Percentiles rank a stretch among this genome's conserved stretches.
These are phyloP conservation scores for Diutina mesorugosa DNA, from an alignment of 1,139 yeast genomes.

Conservation along the genomic window DNA sequence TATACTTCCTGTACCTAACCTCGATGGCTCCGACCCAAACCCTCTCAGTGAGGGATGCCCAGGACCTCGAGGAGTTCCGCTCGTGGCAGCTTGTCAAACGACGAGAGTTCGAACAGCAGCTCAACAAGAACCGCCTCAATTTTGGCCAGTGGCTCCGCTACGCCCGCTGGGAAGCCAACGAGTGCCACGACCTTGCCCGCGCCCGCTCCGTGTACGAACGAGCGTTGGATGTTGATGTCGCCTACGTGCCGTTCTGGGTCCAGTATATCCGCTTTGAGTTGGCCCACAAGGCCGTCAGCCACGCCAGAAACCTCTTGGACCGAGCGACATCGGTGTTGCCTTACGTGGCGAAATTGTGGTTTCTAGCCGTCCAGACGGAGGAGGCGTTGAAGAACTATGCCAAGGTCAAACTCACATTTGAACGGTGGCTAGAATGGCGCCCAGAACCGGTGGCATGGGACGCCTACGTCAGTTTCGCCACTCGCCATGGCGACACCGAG, in stretches of 20 bases:
- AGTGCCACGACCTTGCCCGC: constrained; percentile 52
- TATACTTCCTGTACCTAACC: neutral
- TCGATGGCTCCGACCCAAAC: neutral
- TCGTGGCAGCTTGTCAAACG: constrained; percentile 69
- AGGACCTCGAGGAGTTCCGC: constrained; percentile 68
- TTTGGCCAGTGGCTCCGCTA: constrained; percentile 87
- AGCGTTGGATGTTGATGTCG: constrained; percentile 65
- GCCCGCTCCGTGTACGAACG: constrained; percentile 86
- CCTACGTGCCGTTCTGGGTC: constrained; percentile 75
- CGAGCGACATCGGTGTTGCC: constrained; percentile 70
- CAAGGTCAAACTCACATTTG: constrained; percentile 56
- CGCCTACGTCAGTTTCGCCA: constrained; percentile 62
- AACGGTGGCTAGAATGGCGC: constrained; percentile 73
- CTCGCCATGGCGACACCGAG: constrained; percentile 45
- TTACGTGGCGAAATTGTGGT: constrained; percentile 79
- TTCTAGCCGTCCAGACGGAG: constrained; percentile 66
- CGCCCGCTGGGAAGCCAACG: constrained; percentile 78
- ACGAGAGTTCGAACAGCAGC: constrained; percentile 72
- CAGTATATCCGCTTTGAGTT: constrained; percentile 73
- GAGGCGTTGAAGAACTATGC: constrained; percentile 58
- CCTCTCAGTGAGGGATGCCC: constrained; percentile 8
- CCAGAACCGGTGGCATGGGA: constrained; percentile 61
- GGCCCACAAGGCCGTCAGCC: constrained; percentile 61
- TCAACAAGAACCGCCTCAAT: constrained; percentile 71
- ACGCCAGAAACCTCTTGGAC: constrained; percentile 77